Evolutionary conservation across 192 early-diverging fungal genomes (phyloP).

Genomic region (Thamnidium elegans): DNA sequence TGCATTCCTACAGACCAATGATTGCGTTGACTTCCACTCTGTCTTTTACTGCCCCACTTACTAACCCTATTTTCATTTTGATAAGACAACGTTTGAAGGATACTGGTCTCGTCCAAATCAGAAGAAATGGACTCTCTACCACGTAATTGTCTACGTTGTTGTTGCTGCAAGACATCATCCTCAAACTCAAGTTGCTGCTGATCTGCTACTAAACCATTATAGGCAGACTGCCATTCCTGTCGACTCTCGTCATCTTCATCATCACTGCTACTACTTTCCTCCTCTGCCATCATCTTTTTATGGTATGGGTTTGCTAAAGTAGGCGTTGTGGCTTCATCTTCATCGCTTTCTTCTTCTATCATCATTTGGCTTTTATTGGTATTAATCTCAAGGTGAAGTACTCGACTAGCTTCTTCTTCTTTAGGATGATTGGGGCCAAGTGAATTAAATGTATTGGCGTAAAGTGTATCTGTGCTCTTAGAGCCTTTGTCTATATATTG

Average conservation of each 20-base stretch:
- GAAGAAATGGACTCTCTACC: conserved; percentile 5
- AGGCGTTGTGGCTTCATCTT: conserved; percentile 12
- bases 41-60: background rate
- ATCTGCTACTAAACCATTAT: conserved; percentile 5
- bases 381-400: no score
- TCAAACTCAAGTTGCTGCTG: background rate
- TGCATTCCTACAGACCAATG: conserved; percentile 21
- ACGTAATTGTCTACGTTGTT: background rate
- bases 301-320: conserved; percentile 9
- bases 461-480: no score
- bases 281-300: background rate
- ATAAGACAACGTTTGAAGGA: background rate
- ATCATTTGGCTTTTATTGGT: background rate
- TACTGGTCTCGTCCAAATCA: conserved; percentile 7
- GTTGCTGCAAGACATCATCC: background rate
- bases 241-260: background rate
- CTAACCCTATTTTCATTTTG: background rate
- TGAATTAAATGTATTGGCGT: no score
- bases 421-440: no score
- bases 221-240: background rate
- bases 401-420: no score
- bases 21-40: conserved; percentile 15
- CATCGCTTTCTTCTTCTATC: conserved; percentile 6
- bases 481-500: no score
- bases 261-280: background rate